Percentiles rank a stretch among this genome's conserved stretches.
Conservation (phyloP, 495 filamentous ascomycete genomes). For the Lasiosphaeris hirsuta region DNA sequence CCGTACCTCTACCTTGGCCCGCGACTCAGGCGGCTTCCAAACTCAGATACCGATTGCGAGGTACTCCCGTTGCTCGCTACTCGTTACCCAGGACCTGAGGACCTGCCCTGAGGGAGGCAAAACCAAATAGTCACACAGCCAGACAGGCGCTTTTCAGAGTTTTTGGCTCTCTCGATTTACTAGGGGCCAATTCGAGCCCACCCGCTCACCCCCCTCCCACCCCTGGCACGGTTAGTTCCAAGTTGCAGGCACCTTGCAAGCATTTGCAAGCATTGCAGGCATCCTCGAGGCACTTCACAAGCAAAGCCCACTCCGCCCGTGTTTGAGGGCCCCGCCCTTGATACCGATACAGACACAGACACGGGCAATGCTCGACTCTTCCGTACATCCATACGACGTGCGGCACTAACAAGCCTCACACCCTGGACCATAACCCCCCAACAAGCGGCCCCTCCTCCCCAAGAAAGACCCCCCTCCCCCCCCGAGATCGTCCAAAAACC, state of each 20-base stretch:
- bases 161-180: neutral
- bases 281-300: neutral
- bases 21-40: constrained; percentile 25
- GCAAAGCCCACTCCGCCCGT: constrained; percentile 3
- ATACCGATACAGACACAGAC: constrained; percentile 5
- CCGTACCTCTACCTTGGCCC: constrained; percentile 9
- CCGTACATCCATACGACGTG: constrained; percentile 12
- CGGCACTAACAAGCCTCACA: constrained; percentile 12
- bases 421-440: neutral
- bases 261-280: neutral
- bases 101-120: neutral
- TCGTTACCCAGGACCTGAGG: neutral
- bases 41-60: constrained; percentile 19
- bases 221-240: no score
- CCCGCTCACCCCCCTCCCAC: neutral
- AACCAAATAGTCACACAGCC: neutral
- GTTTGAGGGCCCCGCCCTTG: constrained; percentile 14
- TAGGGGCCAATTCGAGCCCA: neutral
- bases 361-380: constrained; percentile 11
- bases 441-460: constrained; percentile 5
- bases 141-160: neutral
- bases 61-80: constrained; percentile 13
- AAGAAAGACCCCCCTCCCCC: constrained; percentile 2
- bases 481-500: constrained; percentile 18
- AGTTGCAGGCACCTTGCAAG: neutral